These are phyloP conservation scores for Ceratonia siliqua DNA, from an alignment of 306 rosid species.

Conservation along the genomic window DNA sequence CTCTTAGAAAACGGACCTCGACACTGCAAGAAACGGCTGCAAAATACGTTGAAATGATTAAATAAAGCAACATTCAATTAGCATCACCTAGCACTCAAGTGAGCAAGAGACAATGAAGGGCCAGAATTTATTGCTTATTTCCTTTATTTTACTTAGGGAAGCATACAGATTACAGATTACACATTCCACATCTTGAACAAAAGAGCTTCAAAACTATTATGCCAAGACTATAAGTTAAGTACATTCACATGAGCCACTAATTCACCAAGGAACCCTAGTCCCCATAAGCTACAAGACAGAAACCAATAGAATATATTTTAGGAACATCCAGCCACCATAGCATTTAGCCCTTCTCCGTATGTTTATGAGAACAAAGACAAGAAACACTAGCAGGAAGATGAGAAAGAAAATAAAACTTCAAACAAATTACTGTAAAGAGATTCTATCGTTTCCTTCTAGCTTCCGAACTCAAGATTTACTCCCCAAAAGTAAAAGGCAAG, in stretches of 20 bases:
- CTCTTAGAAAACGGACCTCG: constrained; percentile 85
- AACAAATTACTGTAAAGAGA: background rate
- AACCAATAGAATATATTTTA: background rate
- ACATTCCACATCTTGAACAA: background rate
- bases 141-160: background rate
- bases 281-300: constrained; percentile 9
- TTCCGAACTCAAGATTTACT: constrained; percentile 8
- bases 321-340: background rate
- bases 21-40: constrained; percentile 84
- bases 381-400: constrained; percentile 4
- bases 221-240: background rate
- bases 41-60: constrained; percentile 26
- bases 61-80: background rate
- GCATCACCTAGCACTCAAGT: background rate
- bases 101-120: background rate
- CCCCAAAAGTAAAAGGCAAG: constrained; percentile 2
- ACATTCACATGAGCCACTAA: background rate
- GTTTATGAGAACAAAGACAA: background rate
- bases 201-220: background rate
- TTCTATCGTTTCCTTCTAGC: background rate
- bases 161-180: background rate
- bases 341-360: constrained; percentile 8
- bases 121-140: background rate
- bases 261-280: background rate
- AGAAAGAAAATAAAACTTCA: background rate